Evolutionary conservation across 805 yeast species (phyloP), one percentile per base, ranked within the genome.

Genomic region (Saccharomycopsis capsularis): DNA sequence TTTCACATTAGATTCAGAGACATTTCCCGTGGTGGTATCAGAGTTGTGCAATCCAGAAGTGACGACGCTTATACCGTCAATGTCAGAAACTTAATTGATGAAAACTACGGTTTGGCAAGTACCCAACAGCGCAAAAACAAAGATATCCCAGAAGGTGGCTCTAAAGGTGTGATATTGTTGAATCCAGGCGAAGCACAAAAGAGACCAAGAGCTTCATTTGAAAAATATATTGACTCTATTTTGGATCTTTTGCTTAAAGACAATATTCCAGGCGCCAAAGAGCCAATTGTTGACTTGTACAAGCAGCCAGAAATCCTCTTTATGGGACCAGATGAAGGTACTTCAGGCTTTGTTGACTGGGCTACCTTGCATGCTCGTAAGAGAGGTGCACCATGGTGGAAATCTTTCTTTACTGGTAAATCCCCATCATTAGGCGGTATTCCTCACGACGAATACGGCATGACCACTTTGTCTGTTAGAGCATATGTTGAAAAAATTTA

Each of bases 261-360:
- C 47, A 62, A 69, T 60, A 71, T 80, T 51, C 89, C 89, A 46
- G 89, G 91, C 40, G 76, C 81, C 56, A 82, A 87, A 69, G 95
- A 85, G 60, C 71, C 79, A 49, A 83, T 89, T 63, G 90, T 91
- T 46, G 98, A 91, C 64, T 71, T 86, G 50, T 82, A 87, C 64
- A 78, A 79, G 50, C 76, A 84, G 61, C 87, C 85, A 44, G 99
- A 91, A 72, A 91, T 93, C 59, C 71, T 93, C 58, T 91, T 87
- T 67, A 84, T 91, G 82, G 99, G 99, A 48, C 99, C 99, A n/a
- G 99, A 91, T 69, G 99, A 91, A 74, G 95, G 95, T 65, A 90
- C 98, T 46, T 98, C 99, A 19, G 84, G 83, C 22, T 82, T 85
- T 61, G 95, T 89, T 46, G 90, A 93, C 66, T 91, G 98, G 98